Evolutionary conservation across 2,329 filamentous ascomycete genomes (phyloP).

Genomic region (Catunica adiposa): DNA sequence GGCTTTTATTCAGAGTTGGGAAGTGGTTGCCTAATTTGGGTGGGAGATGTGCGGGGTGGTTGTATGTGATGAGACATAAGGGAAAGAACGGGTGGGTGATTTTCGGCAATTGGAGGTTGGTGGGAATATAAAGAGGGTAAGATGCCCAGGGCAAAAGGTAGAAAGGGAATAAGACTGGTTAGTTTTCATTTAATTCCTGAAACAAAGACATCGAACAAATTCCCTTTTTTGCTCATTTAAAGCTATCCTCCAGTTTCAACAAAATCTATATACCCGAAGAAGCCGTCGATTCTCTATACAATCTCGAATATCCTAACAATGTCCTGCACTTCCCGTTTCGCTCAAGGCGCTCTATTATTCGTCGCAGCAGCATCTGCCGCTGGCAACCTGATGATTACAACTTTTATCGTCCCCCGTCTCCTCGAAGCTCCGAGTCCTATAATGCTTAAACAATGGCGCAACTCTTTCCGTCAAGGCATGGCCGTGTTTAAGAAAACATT

Average conservation of each 20-base stretch:
- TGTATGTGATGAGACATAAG: too few species aligned
- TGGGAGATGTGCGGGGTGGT: too few species aligned
- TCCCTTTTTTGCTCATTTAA: neutral
- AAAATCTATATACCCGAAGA: too few species aligned
- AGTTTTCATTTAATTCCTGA: neutral
- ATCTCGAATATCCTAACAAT: too few species aligned
- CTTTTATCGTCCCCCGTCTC: slow-evolving; percentile 14
- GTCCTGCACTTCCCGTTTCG: neutral
- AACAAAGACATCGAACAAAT: neutral
- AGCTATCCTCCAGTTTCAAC: neutral
- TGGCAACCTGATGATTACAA: slow-evolving; percentile 14
- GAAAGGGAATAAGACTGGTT: too few species aligned
- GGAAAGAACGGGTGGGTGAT: too few species aligned
- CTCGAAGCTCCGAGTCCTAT: slow-evolving; percentile 8
- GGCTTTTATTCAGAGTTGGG: too few species aligned
- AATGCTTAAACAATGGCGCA: slow-evolving; percentile 13
- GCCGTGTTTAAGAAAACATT: slow-evolving; percentile 6
- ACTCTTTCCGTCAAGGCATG: slow-evolving; percentile 1
- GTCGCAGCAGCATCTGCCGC: neutral
- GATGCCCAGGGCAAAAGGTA: too few species aligned
- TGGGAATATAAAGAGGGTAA: too few species aligned
- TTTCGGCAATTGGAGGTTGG: too few species aligned
- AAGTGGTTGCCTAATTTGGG: too few species aligned
- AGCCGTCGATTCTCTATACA: too few species aligned
- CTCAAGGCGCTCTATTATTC: slow-evolving; percentile 6